phyloP scores from a whole-genome alignment of 352 stramenopile genomes.

The Phytophthora nicotianae region DNA sequence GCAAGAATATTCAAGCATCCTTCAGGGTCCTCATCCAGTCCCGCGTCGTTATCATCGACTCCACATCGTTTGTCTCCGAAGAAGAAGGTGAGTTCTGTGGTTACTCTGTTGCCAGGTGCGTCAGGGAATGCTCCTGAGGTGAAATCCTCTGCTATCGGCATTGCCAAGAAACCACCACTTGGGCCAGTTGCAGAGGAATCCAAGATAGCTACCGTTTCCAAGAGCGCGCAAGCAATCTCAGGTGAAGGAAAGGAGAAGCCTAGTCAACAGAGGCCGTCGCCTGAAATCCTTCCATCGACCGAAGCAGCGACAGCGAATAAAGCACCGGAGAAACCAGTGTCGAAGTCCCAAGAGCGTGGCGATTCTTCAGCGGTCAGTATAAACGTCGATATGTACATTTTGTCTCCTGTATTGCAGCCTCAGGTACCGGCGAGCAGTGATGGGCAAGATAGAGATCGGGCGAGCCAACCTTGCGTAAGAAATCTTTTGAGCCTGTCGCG shows the following conservation, averaged over 20 bases:
- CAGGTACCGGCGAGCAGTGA: conserved; percentile 32
- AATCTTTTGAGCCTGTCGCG: conserved; percentile 40
- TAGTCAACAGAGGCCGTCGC: not conserved
- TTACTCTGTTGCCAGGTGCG: conserved; percentile 5
- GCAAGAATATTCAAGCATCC: conserved; percentile 22
- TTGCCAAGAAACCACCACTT: not conserved
- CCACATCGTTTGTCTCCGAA: conserved; percentile 1
- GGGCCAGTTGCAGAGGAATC: not conserved
- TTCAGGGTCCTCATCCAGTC: conserved; percentile 17
- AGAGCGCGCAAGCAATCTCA: conserved; percentile 8
- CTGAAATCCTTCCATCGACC: not conserved
- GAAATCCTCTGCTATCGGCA: conserved; percentile 7
- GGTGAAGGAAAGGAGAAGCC: conserved; percentile 11
- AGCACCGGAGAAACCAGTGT: not conserved
- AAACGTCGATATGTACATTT: conserved; percentile 29
- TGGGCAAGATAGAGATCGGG: conserved; percentile 30
- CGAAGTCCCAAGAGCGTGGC: conserved; percentile 11
- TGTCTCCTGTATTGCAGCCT: conserved; percentile 27
- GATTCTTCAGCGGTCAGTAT: conserved; percentile 41
- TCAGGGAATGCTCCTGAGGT: conserved; percentile 2
- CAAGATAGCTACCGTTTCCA: not conserved
- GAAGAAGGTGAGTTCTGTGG: conserved; percentile 12
- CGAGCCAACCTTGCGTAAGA: conserved; percentile 38
- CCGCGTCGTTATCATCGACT: conserved; percentile 24
- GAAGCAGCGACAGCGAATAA: conserved; percentile 8